Evolutionary conservation across 495 filamentous ascomycete genomes (phyloP).

Genomic region (Extremus antarcticus): DNA sequence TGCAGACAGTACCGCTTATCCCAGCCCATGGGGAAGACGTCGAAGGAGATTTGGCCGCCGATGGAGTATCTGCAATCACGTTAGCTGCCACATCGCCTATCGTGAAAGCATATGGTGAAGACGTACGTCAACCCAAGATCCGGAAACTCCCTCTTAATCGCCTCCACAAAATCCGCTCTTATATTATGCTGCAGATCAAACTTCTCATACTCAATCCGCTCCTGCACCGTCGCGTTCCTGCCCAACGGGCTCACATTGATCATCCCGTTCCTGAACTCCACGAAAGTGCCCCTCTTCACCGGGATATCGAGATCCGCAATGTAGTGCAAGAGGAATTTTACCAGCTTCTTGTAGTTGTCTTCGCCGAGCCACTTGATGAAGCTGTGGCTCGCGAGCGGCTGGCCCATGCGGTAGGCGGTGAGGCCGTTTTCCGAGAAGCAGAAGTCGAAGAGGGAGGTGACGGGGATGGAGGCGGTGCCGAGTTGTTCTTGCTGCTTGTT

Average conservation of each 20-base stretch:
- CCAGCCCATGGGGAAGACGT: conserved; percentile 94
- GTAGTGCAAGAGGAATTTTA: conserved; percentile 76
- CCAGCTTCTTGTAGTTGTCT: conserved; percentile 79
- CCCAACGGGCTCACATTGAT: conserved; percentile 88
- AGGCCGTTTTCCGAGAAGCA: conserved; percentile 95
- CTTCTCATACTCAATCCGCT: conserved; percentile 66
- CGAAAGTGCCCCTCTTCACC: conserved; percentile 86
- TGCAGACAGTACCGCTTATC: conserved; percentile 96
- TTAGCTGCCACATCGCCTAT: too few relatives aligned
- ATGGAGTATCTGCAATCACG: conserved; percentile 60
- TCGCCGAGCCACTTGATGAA: conserved; percentile 94
- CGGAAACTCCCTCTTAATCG: conserved; percentile 67
- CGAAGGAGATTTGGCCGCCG: conserved; percentile 94
- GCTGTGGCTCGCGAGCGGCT: conserved; percentile 55
- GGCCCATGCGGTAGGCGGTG: conserved; percentile 73
- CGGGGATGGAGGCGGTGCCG: conserved; percentile 49
- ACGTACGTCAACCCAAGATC: conserved; percentile 77
- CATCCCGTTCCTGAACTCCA: conserved; percentile 97
- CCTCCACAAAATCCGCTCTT: conserved; percentile 57
- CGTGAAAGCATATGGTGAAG: too few relatives aligned
- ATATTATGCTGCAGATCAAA: conserved; percentile 71
- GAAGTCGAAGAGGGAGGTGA: conserved; percentile 82
- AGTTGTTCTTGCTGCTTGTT: conserved; percentile 94
- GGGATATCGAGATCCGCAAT: conserved; percentile 81
- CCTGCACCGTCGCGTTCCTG: conserved; percentile 71